Base-by-base conservation (phyloP, 805 yeast genomes). In the Saccharomyces mikatae region DNA sequence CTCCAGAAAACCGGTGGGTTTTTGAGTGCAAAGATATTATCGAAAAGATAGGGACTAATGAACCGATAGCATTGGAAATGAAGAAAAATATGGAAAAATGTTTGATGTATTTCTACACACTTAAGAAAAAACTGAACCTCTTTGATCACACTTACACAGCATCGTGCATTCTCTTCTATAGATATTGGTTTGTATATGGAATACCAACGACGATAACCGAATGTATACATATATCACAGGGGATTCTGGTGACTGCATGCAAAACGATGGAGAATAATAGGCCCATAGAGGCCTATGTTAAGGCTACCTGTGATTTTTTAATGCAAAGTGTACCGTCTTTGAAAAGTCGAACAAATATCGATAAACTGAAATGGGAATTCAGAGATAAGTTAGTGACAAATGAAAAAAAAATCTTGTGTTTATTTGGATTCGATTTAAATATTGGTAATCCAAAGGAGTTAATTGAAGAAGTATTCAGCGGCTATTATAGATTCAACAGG, bases 101-200 rank as follows among this genome's bases (percentile, higher is more conserved):
- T 56, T 50, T 70, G 36, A 60, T 69, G 59, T 69, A 67, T 52
- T 68, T 70, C 41, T 69, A 70, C 51, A 66, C 65, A n/a, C 58
- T 69, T 54, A 70, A 69, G 52, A 68, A 69, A 52, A 65, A 63
- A 47, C 56, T 70, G 46, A 67, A 64, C 24, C 55, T 70, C 2
- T 67, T 68, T 51, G 73, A 70, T 49, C 73, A 69, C 48, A 68
- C 73, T 1, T 70, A 69, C 49, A 69, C 72, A 0, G 70, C 71
- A 3, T 63, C 72, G 22, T 63, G 72, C 54, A 65, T 67, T 11
- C 54, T 69, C 22, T 66, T 69, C 48, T 70, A 62, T 60, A 60
- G 74, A 46, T 68, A 66, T 48, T 70, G 74, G 74, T 67, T 53
- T 50, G 51, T 63, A 4, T 65, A 63, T 55, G 68, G 65, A 6